These are phyloP conservation scores for Phytophthora meadii DNA, from an alignment of 352 stramenopile species.

Conservation along the genomic window DNA sequence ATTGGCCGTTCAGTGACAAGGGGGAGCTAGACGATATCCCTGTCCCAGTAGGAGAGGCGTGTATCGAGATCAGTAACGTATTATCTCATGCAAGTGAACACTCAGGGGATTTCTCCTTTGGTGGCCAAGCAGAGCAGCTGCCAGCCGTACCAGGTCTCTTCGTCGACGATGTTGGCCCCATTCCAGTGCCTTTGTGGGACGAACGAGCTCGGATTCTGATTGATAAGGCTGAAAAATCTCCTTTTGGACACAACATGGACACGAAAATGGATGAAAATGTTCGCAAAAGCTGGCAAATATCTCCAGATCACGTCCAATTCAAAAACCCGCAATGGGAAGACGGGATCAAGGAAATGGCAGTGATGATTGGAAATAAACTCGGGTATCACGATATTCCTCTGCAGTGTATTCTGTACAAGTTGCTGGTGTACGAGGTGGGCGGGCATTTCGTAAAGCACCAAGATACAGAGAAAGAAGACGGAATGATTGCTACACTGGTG, in stretches of 20 bases:
- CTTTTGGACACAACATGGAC: constrained; percentile 20
- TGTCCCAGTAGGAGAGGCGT: not conserved
- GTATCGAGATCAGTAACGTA: constrained; percentile 20
- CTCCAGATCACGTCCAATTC: constrained; percentile 13
- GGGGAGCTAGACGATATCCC: constrained; percentile 4
- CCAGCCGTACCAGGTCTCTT: constrained; percentile 14
- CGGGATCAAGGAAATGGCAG: constrained; percentile 9
- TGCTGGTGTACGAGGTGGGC: constrained; percentile 51
- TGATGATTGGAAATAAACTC: constrained; percentile 5
- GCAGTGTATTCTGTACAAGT: constrained; percentile 45
- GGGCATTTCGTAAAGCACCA: constrained; percentile 53
- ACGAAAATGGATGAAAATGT: constrained; percentile 30
- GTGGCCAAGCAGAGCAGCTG: constrained; percentile 9
- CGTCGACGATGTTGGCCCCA: constrained; percentile 23
- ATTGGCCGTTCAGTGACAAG: constrained; percentile 2
- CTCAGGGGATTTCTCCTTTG: constrained; percentile 18
- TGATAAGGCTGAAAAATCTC: constrained; percentile 37
- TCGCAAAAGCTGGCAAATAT: constrained; percentile 30
- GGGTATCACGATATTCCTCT: constrained; percentile 19
- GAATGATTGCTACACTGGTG: constrained; percentile 58
- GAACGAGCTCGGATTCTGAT: constrained; percentile 12
- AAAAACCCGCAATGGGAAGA: constrained; percentile 22
- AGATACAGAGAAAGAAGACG: constrained; percentile 61
- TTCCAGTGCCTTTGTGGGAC: constrained; percentile 19
- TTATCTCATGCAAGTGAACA: constrained; percentile 3